Percentiles rank a stretch among this genome's conserved stretches.
Evolutionary conservation across 495 filamentous ascomycete species (phyloP).

Genomic region (Neurospora sp.): DNA sequence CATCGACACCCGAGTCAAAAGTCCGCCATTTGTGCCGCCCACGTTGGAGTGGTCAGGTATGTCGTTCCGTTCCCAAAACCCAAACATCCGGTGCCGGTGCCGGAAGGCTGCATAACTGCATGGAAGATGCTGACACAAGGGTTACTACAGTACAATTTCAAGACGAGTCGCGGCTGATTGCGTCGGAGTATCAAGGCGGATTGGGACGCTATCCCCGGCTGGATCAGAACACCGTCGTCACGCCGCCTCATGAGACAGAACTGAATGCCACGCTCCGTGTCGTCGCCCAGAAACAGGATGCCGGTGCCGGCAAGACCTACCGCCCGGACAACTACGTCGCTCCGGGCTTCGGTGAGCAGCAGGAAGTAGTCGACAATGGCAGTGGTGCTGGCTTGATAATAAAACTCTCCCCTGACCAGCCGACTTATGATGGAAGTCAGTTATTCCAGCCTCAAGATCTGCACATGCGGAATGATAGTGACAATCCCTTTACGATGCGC

Average conservation of each 20-base stretch:
- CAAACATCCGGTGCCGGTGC: not conserved
- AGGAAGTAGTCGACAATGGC: not conserved
- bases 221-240: slow-evolving; percentile 19
- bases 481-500: not conserved
- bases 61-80: not conserved
- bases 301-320: not conserved
- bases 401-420: not conserved
- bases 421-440: not conserved
- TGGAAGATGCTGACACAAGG: slow-evolving; percentile 3
- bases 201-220: slow-evolving; percentile 59
- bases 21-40: slow-evolving; percentile 54
- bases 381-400: not conserved
- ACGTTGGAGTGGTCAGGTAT: slow-evolving; percentile 59
- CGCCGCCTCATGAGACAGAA: slow-evolving; percentile 18
- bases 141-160: slow-evolving; percentile 50
- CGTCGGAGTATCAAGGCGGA: slow-evolving; percentile 84
- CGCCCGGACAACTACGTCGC: not conserved
- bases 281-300: not conserved
- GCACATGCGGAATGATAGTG: not conserved
- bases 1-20: slow-evolving; percentile 69
- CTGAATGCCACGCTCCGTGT: slow-evolving; percentile 1
- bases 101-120: not conserved
- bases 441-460: not conserved
- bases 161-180: slow-evolving; percentile 86
- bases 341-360: slow-evolving; percentile 6